Evolutionary conservation across 1,139 yeast genomes (phyloP).

Genomic region (Citeromyces hawaiiensis): DNA sequence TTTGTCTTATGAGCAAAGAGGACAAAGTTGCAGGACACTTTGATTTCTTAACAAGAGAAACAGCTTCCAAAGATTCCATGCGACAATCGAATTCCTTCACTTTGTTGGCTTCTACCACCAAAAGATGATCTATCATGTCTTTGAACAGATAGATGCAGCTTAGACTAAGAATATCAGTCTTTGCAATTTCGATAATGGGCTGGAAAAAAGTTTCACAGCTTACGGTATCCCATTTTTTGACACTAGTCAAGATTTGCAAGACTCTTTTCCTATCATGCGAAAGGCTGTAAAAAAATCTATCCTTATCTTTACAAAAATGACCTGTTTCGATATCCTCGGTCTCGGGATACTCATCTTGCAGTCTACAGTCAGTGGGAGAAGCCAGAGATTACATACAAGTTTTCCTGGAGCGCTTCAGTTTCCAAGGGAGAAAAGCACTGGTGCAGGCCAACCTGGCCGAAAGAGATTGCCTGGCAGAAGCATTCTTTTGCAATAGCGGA

Average conservation of each 20-base stretch:
- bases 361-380: not conserved
- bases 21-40: constrained; percentile 5
- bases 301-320: not conserved
- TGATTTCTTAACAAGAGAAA: constrained; percentile 4
- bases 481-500: constrained; percentile 5
- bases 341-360: not conserved
- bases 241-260: not conserved
- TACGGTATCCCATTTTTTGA: not conserved
- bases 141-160: not conserved
- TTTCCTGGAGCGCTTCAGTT: not conserved
- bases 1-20: constrained; percentile 3
- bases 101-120: constrained; percentile 2
- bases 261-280: not conserved
- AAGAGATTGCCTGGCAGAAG: not conserved
- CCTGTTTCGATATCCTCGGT: not conserved
- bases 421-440: not conserved
- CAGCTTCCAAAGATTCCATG: constrained; percentile 3
- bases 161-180: not conserved
- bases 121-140: not conserved
- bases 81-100: constrained; percentile 4
- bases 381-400: not conserved
- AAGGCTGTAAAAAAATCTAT: not conserved
- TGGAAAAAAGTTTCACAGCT: not conserved
- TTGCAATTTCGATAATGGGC: not conserved
- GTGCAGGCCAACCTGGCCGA: not conserved